Evolutionary conservation across 768 basidiomycete genomes (phyloP).

Genomic region (Rhodosporidiobolus odoratus): DNA sequence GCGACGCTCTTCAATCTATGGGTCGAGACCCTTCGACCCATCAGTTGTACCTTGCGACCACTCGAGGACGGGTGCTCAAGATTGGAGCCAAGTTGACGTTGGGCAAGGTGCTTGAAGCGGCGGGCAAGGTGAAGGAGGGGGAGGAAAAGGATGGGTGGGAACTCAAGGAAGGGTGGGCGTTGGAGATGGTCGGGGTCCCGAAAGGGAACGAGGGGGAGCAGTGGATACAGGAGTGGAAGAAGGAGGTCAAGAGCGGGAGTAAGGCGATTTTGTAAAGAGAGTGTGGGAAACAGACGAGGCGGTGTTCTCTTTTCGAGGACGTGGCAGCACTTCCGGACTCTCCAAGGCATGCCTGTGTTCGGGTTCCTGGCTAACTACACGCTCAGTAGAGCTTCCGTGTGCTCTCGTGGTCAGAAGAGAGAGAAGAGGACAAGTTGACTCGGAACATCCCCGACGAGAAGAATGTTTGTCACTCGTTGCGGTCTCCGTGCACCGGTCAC

Average conservation of each 20-base stretch:
- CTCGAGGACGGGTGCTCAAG: slow-evolving; percentile 70
- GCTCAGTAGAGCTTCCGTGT: no score
- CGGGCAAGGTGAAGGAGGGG: slow-evolving; percentile 46
- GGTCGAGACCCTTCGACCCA: slow-evolving; percentile 57
- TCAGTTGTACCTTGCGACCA: slow-evolving; percentile 77
- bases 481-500: no score
- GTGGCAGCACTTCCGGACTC: no score
- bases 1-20: slow-evolving; percentile 69
- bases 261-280: slow-evolving; percentile 21
- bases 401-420: no score
- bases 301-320: no score
- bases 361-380: no score
- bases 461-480: no score
- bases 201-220: slow-evolving; percentile 68
- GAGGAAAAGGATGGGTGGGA: slow-evolving; percentile 71
- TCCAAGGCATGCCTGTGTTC: no score
- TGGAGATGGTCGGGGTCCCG: slow-evolving; percentile 72
- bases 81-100: slow-evolving; percentile 86
- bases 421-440: no score
- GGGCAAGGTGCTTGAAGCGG: slow-evolving; percentile 63
- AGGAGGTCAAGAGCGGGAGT: slow-evolving; percentile 37
- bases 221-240: slow-evolving; percentile 86
- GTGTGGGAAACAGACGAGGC: not conserved
- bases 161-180: slow-evolving; percentile 65
- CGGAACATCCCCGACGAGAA: no score